These are phyloP conservation scores for Penicillium sclerotiorum DNA, from an alignment of 2,329 filamentous ascomycete genomes.

Conservation along the genomic window DNA sequence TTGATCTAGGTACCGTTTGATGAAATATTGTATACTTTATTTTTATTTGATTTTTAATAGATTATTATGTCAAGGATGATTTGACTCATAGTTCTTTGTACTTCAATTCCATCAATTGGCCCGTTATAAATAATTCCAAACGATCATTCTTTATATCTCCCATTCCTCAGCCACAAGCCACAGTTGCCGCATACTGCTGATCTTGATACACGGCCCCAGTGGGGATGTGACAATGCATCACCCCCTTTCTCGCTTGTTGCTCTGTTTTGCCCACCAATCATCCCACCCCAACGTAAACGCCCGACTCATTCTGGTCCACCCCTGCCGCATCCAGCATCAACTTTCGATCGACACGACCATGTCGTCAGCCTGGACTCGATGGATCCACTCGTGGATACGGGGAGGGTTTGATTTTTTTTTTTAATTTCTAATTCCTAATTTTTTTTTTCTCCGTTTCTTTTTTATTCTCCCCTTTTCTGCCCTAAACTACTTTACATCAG, in stretches of 20 bases:
- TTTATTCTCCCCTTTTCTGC: background rate
- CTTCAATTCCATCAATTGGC: too few relatives aligned
- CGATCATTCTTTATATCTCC: too few relatives aligned
- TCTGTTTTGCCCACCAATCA: too few relatives aligned
- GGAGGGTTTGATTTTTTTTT: background rate
- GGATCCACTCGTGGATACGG: slow-evolving; percentile 15
- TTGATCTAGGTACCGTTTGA: slow-evolving; percentile 6
- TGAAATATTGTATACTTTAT: background rate
- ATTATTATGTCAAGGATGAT: too few relatives aligned
- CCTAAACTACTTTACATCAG: slow-evolving; percentile 4
- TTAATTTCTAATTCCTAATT: background rate
- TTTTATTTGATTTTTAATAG: background rate
- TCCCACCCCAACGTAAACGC: slow-evolving; percentile 2
- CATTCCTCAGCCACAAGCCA: slow-evolving; percentile 17
- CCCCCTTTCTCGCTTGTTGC: slow-evolving; percentile 4
- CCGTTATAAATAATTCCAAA: too few relatives aligned
- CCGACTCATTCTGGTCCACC: slow-evolving; percentile 2
- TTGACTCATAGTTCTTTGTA: too few relatives aligned
- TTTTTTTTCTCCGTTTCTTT: background rate
- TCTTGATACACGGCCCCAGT: slow-evolving; percentile 13
- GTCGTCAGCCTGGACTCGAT: slow-evolving; percentile 17
- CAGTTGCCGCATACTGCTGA: slow-evolving; percentile 17
- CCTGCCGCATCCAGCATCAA: slow-evolving; percentile 14
- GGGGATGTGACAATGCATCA: slow-evolving; percentile 19
- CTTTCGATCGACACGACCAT: slow-evolving; percentile 15